Evolutionary conservation across 176 grass and related monocot species (phyloP).

Genomic region (Rhipidocladum racemiflorum): DNA sequence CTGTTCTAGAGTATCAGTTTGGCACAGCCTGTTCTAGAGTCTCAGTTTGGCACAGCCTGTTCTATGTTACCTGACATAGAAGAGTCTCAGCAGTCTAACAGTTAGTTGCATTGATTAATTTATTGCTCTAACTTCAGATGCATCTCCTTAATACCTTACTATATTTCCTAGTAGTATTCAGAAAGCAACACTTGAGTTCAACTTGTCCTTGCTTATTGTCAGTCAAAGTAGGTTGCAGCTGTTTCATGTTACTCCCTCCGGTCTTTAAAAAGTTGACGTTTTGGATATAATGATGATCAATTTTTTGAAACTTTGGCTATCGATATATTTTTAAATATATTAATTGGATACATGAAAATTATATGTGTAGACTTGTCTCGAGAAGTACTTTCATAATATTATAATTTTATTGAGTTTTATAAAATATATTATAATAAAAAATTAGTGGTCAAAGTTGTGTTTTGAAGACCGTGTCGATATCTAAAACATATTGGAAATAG

Average conservation of each 20-base stretch:
- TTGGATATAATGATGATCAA: too few species aligned
- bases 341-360: too few species aligned
- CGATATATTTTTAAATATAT: too few species aligned
- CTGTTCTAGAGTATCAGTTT: not conserved
- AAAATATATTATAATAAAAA: too few species aligned
- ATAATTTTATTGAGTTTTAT: too few species aligned
- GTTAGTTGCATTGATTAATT: not conserved
- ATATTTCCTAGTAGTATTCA: not conserved
- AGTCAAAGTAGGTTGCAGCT: not conserved
- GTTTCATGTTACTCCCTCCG: too few species aligned
- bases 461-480: too few species aligned
- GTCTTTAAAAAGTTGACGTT: too few species aligned
- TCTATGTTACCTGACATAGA: not conserved
- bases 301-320: too few species aligned
- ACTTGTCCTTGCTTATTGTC: not conserved
- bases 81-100: not conserved
- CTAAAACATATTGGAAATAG: not conserved
- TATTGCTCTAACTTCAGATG: not conserved
- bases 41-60: not conserved
- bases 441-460: too few species aligned
- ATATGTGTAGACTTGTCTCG: too few species aligned
- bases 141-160: not conserved
- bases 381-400: too few species aligned
- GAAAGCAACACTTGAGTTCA: not conserved
- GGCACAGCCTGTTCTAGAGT: not conserved